These are phyloP conservation scores for Spathaspora boniae DNA, from an alignment of 805 yeast species.

Conservation along the genomic window DNA sequence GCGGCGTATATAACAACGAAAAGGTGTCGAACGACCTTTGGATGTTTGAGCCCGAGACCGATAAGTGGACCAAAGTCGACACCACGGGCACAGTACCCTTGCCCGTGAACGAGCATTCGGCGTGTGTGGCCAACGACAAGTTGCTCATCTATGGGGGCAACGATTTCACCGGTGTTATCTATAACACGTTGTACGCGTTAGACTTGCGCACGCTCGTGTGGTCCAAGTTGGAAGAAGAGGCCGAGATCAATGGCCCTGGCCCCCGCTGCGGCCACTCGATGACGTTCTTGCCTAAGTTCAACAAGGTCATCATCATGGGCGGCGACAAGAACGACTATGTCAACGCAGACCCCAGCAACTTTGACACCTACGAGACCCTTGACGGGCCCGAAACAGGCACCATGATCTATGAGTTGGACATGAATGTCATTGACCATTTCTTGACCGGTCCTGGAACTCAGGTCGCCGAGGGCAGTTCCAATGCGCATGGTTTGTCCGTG, in stretches of 20 bases:
- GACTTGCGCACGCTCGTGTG: slow-evolving; percentile 70
- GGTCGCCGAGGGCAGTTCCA: slow-evolving; percentile 3
- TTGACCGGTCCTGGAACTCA: too few relatives aligned
- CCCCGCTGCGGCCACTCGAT: slow-evolving; percentile 90
- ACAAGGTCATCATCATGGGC: slow-evolving; percentile 82
- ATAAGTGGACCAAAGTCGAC: slow-evolving; percentile 67
- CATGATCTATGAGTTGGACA: slow-evolving; percentile 62
- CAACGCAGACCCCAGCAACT: slow-evolving; percentile 41
- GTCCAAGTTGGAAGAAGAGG: slow-evolving; percentile 58
- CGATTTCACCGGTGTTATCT: slow-evolving; percentile 64
- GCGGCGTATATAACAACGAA: slow-evolving; percentile 75
- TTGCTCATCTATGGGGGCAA: slow-evolving; percentile 91
- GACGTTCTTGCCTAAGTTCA: slow-evolving; percentile 61
- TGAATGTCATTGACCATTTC: slow-evolving; percentile 35
- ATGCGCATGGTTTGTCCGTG: too few relatives aligned
- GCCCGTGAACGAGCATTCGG: slow-evolving; percentile 89
- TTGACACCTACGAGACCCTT: slow-evolving; percentile 50
- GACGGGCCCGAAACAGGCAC: slow-evolving; percentile 52
- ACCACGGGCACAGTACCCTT: slow-evolving; percentile 76
- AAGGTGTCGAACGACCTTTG: slow-evolving; percentile 73
- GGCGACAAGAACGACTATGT: slow-evolving; percentile 81
- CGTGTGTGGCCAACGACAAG: slow-evolving; percentile 71
- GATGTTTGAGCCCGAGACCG: slow-evolving; percentile 66
- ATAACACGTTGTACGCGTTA: slow-evolving; percentile 67
- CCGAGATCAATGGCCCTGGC: slow-evolving; percentile 57